Base-by-base conservation (phyloP, 768 basidiomycete species). In the Naganishia kalamii region DNA sequence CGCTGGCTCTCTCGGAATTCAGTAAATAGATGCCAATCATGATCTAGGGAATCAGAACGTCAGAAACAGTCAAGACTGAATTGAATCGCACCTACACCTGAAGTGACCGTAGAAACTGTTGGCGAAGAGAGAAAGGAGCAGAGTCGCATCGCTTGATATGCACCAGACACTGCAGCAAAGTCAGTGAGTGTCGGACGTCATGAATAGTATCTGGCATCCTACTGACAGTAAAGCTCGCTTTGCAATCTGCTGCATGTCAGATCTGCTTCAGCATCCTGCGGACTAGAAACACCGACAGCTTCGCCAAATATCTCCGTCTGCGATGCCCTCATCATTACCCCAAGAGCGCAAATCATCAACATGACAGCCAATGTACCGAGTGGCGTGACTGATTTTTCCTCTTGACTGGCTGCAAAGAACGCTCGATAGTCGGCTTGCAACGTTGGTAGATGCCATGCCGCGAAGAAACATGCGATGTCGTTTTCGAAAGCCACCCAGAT, bases 81-180 rank as follows among this genome's bases (percentile, higher is more conserved):
- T 13, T 21, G 23, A 25, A 35, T 27, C 33, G 23, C 1, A 48
- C 63, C 40, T 33, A 73, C 65, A 46, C 73, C 72, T 8, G 72
- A 62, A 27, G 75, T 75, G 32, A 78, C 66, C 4, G 75, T 74
- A 17, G 68, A 52, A 4, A 78, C 66, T 4, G 71, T 76, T 23
- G 77, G 77, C 48, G 71, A 75, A 2, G 75, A 72, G 30, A 76
- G 52, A 70, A 74, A 78, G 1, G 75, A 75, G 60, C 74, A 76
- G 12, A 78, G 67, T 19, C 77, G 66, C 13, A 78, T 54, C 0
- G 74, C 74, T 61, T 78, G 77, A 51, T 75, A 76, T 15, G 77
- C 72, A 5, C 71, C 77, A n/a, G 77, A 78, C 11, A 78, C 75
- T 77, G 44, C 5, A n/a, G 30, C 15, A n/a, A 23, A 15, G 40